These are phyloP conservation scores for Thelonectria discophora DNA, from an alignment of 2,329 filamentous ascomycete species.

Conservation along the genomic window DNA sequence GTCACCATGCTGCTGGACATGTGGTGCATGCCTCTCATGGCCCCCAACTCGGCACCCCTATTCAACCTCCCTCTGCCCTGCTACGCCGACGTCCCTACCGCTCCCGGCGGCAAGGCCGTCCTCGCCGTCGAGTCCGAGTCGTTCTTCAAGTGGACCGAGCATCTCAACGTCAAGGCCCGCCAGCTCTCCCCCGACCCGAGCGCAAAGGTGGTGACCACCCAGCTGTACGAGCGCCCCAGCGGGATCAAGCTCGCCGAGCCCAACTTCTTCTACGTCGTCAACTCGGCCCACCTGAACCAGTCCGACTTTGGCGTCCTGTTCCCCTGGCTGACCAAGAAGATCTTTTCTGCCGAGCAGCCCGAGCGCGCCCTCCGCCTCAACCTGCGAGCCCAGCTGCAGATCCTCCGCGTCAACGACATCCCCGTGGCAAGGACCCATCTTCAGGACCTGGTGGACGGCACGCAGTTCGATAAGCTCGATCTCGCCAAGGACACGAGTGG, in stretches of 20 bases:
- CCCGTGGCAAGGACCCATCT: constrained; percentile 59
- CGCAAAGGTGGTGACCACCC: constrained; percentile 51
- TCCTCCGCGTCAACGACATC: constrained; percentile 61
- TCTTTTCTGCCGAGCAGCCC: constrained; percentile 66
- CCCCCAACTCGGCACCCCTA: constrained; percentile 68
- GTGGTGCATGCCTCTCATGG: constrained; percentile 79
- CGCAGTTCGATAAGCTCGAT: constrained; percentile 49
- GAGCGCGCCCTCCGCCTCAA: constrained; percentile 68
- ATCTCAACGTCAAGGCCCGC: constrained; percentile 74
- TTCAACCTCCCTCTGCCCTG: constrained; percentile 77
- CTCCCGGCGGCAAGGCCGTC: constrained; percentile 65
- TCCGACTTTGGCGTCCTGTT: constrained; percentile 87
- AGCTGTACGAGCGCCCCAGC: constrained; percentile 53
- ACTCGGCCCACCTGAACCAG: constrained; percentile 83
- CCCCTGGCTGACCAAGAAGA: constrained; percentile 70
- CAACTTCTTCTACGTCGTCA: constrained; percentile 76
- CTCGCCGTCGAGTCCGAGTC: constrained; percentile 78
- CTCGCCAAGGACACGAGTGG: constrained; percentile 28
- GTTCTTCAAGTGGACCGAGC: constrained; percentile 81
- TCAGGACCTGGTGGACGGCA: constrained; percentile 60
- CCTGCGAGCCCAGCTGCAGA: constrained; percentile 65
- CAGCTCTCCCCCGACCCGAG: constrained; percentile 67
- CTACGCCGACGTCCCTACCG: constrained; percentile 63
- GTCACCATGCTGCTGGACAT: constrained; percentile 78
- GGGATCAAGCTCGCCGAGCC: constrained; percentile 60